Base-by-base conservation (phyloP, 306 rosid species). In the Macrotyloma uniflorum region DNA sequence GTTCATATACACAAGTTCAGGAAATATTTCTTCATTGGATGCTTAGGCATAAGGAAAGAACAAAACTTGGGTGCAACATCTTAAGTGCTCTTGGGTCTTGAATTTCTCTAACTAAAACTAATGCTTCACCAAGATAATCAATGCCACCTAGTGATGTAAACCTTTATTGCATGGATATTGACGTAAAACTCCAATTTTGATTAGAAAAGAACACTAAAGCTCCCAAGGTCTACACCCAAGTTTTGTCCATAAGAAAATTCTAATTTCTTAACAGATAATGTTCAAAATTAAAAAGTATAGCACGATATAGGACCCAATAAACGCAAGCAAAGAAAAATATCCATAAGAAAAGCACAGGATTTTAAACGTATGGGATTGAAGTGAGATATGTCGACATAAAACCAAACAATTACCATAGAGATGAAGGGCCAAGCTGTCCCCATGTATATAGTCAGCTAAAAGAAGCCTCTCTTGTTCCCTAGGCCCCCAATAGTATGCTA, bases 401-500 rank as follows among this genome's bases (percentile, higher is more conserved):
- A 68, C 76, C 72, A 32, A 66, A 76, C 54, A 76, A 77, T 88
- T 95, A 95, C 98, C 98, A 19, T 92, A 95, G 72, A 95, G 98
- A 86, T 95, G 98, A 63, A 95, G 89, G 46, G 97, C 95, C 88
- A 95, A 87, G 90, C 89, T 95, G 83, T 95, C 98, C 40, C 98
- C 98, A 24, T 80, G 88, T 47, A 95, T 78, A 68, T 88, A 95
- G 83, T 95, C 98, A 1, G 95, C 93, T 83, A 95, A 81, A 85
- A 95, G 93, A 83, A 95, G 98, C 90, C 98, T 90, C 86, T 95
- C 98, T 83, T 95, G 98, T 85, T 95, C 98, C 84, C 95, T 87
- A 71, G 98, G 97, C 13, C 98, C 98, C 98, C 97, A 95, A 73
- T 95, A 95, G 87, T 89, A 95, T 66, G 98, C 98, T 82, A 85